A percentile compares a stretch with the other conserved stretches of the same genome.
Evolutionary conservation across 179 eudicot genomes (phyloP).

Genomic region (Patellifolia procumbens): DNA sequence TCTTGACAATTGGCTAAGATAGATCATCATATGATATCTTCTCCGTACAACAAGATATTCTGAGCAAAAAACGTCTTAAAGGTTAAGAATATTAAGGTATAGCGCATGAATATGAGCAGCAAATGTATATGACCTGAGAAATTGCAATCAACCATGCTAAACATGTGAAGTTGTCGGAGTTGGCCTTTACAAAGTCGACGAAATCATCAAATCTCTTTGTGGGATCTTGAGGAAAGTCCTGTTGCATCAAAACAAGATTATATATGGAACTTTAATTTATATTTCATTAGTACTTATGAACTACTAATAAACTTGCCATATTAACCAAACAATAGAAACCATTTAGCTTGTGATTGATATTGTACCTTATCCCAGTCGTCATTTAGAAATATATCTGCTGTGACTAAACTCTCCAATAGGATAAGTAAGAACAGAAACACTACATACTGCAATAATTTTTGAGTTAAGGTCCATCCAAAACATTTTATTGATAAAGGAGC

Average conservation of each 20-base stretch:
- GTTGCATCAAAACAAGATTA: slow-evolving; percentile 16
- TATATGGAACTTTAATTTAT: not conserved
- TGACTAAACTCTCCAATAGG: slow-evolving; percentile 38
- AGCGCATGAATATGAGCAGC: too few species aligned
- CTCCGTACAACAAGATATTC: too few species aligned
- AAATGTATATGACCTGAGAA: slow-evolving; percentile 44
- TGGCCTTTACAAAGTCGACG: slow-evolving; percentile 34
- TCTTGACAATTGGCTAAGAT: too few species aligned
- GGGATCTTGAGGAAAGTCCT: slow-evolving; percentile 66
- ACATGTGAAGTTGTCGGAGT: slow-evolving; percentile 34
- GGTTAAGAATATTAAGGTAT: too few species aligned
- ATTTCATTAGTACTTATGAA: not conserved
- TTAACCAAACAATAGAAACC: not conserved
- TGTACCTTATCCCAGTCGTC: slow-evolving; percentile 58
- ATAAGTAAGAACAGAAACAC: slow-evolving; percentile 36
- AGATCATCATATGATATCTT: too few species aligned
- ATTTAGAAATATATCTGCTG: slow-evolving; percentile 41
- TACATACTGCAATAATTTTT: slow-evolving; percentile 35
- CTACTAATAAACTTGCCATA: too few species aligned
- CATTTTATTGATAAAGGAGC: not conserved
- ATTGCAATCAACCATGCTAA: slow-evolving; percentile 32
- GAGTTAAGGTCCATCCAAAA: not conserved
- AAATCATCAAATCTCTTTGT: slow-evolving; percentile 51
- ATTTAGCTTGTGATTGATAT: too few species aligned
- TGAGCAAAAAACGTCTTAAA: too few species aligned